Conservation (phyloP, 1,284 basidiomycete species). For the Anthracocystis panici-leucophaei region DNA sequence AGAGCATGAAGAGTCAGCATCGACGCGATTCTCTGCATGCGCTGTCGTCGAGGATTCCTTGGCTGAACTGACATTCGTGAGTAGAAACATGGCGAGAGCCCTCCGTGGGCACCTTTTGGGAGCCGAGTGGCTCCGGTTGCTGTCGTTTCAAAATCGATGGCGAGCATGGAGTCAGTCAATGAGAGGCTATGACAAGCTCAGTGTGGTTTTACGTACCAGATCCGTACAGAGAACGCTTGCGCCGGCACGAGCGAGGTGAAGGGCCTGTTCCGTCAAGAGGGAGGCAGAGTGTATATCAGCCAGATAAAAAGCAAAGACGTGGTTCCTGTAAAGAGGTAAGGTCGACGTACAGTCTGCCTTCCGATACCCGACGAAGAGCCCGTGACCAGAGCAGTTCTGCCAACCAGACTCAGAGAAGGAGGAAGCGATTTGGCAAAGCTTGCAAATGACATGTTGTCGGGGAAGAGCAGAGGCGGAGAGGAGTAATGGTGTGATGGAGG, state of each 20-base stretch:
- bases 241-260: slow-evolving; percentile 43
- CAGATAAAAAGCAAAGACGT: neutral
- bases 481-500: neutral
- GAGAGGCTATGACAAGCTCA: neutral
- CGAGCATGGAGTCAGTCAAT: neutral
- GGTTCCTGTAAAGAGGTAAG: neutral
- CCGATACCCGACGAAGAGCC: slow-evolving; percentile 51
- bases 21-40: neutral
- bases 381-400: slow-evolving; percentile 45
- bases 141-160: neutral
- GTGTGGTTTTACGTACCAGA: slow-evolving; percentile 1
- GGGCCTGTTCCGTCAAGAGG: neutral
- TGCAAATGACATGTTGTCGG: slow-evolving; percentile 42
- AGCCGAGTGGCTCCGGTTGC: slow-evolving; percentile 38
- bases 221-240: slow-evolving; percentile 48
- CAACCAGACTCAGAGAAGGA: slow-evolving; percentile 43
- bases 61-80: slow-evolving; percentile 18
- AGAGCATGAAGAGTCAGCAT: neutral
- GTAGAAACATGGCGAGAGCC: slow-evolving; percentile 38
- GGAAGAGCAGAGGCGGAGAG: neutral
- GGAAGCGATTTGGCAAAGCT: slow-evolving; percentile 48
- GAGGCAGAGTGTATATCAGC: neutral
- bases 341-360: slow-evolving; percentile 18
- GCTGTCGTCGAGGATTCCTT: neutral
- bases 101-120: slow-evolving; percentile 6